Base-by-base conservation (phyloP, 371 early-diverging fungal species). In the Nematocida sp. region DNA sequence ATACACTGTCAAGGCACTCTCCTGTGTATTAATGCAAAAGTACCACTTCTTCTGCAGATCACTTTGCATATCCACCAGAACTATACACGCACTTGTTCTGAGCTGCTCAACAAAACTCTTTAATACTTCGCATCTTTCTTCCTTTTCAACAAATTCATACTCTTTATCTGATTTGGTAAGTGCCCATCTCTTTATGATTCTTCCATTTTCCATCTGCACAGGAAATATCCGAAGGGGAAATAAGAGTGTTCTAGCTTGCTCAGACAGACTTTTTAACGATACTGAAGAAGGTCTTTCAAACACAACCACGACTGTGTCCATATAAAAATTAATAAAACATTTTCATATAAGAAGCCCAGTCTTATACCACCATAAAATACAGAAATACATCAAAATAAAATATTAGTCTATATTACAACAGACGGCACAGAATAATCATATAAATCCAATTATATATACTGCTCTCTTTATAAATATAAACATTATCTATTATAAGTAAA, bases 231-330 rank as follows among this genome's bases (percentile, higher is more conserved):
- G 42, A 52, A 75, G 40, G n/a, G 39, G 33, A 42, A 27, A 52
- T 4, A 45, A 46, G 39, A 66, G 40, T 23, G 13, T 55, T 18
- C 44, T 47, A 7, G 60, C 44, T 18, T 9, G 20, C n/a, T 61
- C 50, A 11, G 55, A 45, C 9, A 73, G 74, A 20, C 20, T 54
- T 25, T 62, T 46, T 45, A 73, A 47, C 6, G 33, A 57, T 4
- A 67, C 54, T 4, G 23, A 7, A 6, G 33, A 39, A 25, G n/a
- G 25, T 33, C n/a, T 50, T 42, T 70, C 60, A 58, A 75, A 75
- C 15, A 69, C 70, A 7, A 75, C 42, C 50, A 75, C 56, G 33
- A 67, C 57, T 33, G 76, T 67, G 45, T 75, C 47, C 76, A 75
- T 75, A 18, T 13, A 45, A 47, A 67, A 67, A 67, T 11, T 50